These are phyloP conservation scores for Neurospora sp. DNA, from an alignment of 495 filamentous ascomycete species.

Conservation along the genomic window DNA sequence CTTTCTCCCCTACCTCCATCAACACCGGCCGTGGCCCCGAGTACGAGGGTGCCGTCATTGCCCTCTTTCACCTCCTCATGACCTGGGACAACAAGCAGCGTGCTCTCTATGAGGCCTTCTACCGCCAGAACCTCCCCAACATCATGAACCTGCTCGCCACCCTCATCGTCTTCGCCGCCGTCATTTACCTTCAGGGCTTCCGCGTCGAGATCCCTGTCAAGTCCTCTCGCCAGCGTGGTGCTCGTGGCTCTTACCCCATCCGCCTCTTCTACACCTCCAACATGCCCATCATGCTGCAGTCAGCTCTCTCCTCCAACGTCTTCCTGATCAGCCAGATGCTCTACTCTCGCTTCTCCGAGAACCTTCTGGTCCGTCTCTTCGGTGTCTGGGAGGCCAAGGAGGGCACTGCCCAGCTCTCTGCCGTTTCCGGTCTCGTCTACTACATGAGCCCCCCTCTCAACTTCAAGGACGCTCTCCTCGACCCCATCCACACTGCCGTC, in stretches of 20 bases:
- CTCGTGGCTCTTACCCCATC: constrained; percentile 75
- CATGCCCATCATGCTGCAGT: constrained; percentile 99
- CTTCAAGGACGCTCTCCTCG: constrained; percentile 90
- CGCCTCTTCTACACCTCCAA: constrained; percentile 82
- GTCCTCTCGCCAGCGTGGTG: constrained; percentile 96
- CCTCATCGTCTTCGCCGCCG: constrained; percentile 83
- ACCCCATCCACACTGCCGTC: constrained; percentile 92
- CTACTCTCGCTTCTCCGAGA: constrained; percentile 96
- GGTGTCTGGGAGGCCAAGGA: constrained; percentile 98
- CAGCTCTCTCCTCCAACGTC: constrained; percentile 94
- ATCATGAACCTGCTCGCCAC: constrained; percentile 98
- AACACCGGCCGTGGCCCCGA: constrained; percentile 98
- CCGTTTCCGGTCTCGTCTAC: constrained; percentile 86
- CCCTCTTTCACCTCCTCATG: constrained; percentile 93
- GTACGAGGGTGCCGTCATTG: constrained; percentile 98
- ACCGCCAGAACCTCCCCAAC: constrained; percentile 98
- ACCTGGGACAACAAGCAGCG: constrained; percentile 99
- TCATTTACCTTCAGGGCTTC: constrained; percentile 99
- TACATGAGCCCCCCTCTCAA: constrained; percentile 98
- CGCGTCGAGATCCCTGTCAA: constrained; percentile 99
- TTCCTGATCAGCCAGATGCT: constrained; percentile 99
- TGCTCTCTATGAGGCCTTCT: constrained; percentile 95
- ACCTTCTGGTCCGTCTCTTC: constrained; percentile 90
- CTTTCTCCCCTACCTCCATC: constrained; percentile 97
- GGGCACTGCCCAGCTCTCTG: constrained; percentile 89